Evolutionary conservation across 176 grass and related monocot genomes (phyloP), one percentile per base, ranked within the genome.

Genomic region (Elymus sibiricus): DNA sequence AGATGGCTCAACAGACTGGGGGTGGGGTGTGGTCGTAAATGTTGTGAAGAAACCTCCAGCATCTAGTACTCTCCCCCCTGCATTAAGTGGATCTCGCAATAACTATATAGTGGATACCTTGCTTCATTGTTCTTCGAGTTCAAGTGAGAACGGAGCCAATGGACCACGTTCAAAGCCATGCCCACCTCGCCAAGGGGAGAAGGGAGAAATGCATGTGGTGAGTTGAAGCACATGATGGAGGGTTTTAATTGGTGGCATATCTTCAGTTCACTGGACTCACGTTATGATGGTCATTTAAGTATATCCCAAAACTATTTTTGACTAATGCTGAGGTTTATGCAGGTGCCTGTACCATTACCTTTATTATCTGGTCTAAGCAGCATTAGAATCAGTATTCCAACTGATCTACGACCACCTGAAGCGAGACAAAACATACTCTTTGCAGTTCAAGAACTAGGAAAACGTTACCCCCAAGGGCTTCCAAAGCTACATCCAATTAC

Each of bases 171-270:
- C 88, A 68, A 99, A 93, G 79, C 97, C 97, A 82, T 93, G 88
- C 65, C 97, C 97, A 19, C 88, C 97, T 71, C 88, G 80, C 63
- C 77, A 85, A 40, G 92, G 93, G 56, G 97, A 99, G 80, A 99
- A 90, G 88, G 94, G 97, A 7, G 97, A 99, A 87, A 96, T 99
- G 97, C 94, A 94, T 75, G 94, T 99, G 97, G 97, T 99, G 49
- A 91, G 95, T 95, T 90, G 80, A 90, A 89, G 86, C 74, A 85
- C 22, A 77, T 27, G 78, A 61, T 37, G 39, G 77, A 42, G 28
- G 76, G 1, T 72, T 83, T 87, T 79, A 70, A 87, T 82, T 85
- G 65, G 77, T 81, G 43, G 34, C 81, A 55, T 61, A 27, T 24
- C 77, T 85, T 78, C 81, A 71, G 26, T 39, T 86, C 26, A 28